Base-by-base conservation (phyloP, 2,329 filamentous ascomycete genomes). In the Paraphoma sp. region DNA sequence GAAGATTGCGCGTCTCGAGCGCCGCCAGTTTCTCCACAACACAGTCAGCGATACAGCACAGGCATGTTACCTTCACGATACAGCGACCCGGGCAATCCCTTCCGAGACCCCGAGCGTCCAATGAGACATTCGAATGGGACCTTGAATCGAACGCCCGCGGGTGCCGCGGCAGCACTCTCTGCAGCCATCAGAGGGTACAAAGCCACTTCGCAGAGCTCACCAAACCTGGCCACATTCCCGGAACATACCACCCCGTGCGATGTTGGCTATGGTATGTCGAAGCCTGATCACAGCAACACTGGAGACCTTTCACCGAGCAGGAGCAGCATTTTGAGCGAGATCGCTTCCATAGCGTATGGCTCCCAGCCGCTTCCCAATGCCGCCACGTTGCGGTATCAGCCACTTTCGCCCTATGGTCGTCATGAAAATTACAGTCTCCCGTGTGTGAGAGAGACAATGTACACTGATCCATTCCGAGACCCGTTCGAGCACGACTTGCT, bases 401-500 rank as follows among this genome's bases (percentile, higher is more conserved):
- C 70, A 0, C 54, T 67, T 42, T 72, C 65, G 14, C 67, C 66
- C 7, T 68, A 71, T 23, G 62, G 45, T 48, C 51, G 46, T 17
- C 31, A 46, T n/a, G 18, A 54, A 3, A 52, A 49, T 38, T 47
- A 48, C 17, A 59, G 47, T 38, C 53, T 56, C 3, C 41, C 56
- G 41, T 55, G 61, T 16, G 46, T 62, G 7, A 57, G 30, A 6
- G 57, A 65, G 12, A 48, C 61, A 2, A 12, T 47, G 9, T 51
- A 58, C 47, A 65, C 57, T 23, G 62, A 69, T 18, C 64, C 67
- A 1, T 69, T 65, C 40, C 48, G 57, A 12, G 67, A 69, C n/a
- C 59, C 65, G 2, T 69, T 70, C 46, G 70, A 73, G 45, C 65
- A 70, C 38, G 72, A 72, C 40, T 51, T 75, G 3, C 63, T 70